phyloP scores from a whole-genome alignment of 148 eudicot species.

The Dianthus caryophyllus region DNA sequence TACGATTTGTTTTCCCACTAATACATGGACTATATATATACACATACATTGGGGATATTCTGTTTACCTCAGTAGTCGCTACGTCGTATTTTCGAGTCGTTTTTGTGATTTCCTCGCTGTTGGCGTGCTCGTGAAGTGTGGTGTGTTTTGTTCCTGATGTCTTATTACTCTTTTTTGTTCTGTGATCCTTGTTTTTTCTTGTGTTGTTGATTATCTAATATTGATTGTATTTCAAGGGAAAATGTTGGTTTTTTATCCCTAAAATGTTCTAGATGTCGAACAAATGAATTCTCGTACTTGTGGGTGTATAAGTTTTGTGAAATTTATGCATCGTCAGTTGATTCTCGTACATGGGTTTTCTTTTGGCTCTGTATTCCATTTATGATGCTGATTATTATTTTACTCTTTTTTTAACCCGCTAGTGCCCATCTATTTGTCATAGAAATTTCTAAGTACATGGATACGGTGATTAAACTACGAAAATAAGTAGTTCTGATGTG shows the following conservation, averaged over 20 bases:
- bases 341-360: neutral
- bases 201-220: neutral
- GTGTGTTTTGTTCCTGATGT: neutral
- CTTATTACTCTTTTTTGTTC: neutral
- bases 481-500: neutral
- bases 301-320: constrained; percentile 1
- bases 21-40: neutral
- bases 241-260: neutral
- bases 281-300: neutral
- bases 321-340: neutral
- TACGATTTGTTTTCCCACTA: constrained; percentile 9
- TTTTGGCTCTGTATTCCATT: neutral
- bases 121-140: neutral
- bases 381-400: neutral
- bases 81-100: neutral
- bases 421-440: neutral
- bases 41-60: neutral
- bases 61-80: neutral
- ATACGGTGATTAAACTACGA: neutral
- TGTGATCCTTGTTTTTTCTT: neutral
- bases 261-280: neutral
- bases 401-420: neutral
- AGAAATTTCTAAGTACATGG: neutral
- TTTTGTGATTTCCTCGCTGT: neutral
- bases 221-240: neutral